Evolutionary conservation across 768 basidiomycete species (phyloP).

Genomic region (Panaeolus papilionaceus): DNA sequence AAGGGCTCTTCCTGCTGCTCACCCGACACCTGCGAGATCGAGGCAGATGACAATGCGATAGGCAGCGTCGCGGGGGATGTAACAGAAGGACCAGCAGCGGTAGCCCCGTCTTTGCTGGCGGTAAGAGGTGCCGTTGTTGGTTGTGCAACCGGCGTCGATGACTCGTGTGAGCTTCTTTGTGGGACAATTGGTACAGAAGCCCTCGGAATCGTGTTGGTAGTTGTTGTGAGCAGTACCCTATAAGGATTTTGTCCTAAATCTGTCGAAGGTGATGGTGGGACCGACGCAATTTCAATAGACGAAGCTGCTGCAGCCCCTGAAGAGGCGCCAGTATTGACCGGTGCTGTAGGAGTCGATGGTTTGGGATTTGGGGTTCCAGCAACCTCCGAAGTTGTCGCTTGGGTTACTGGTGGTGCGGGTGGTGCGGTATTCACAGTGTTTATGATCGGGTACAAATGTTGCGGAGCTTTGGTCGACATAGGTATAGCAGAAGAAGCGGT

Average conservation of each 20-base stretch:
- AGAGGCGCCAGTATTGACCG: background rate
- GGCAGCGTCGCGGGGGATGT: background rate
- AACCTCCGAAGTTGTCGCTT: background rate
- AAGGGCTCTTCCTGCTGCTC: background rate
- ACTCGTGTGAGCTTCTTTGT: background rate
- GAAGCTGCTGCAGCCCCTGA: background rate
- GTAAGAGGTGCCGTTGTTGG: background rate
- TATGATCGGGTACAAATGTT: background rate
- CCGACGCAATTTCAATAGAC: background rate
- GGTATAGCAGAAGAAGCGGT: background rate
- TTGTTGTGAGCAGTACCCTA: background rate
- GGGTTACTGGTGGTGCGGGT: background rate
- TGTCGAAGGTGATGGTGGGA: background rate
- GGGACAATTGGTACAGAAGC: background rate
- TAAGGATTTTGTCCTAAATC: background rate
- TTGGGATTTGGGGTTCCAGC: background rate
- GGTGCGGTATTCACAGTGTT: background rate
- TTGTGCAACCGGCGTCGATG: background rate
- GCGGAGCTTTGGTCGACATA: background rate
- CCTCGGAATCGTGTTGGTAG: background rate
- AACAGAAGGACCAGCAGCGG: background rate
- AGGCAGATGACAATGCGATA: background rate
- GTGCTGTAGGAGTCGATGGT: background rate
- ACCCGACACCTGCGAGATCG: background rate
- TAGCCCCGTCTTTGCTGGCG: background rate